A percentile compares a stretch with the other conserved stretches of the same genome.
phyloP scores from a whole-genome alignment of 192 early-diverging fungal species.

The Rhizophagus prolifer region DNA sequence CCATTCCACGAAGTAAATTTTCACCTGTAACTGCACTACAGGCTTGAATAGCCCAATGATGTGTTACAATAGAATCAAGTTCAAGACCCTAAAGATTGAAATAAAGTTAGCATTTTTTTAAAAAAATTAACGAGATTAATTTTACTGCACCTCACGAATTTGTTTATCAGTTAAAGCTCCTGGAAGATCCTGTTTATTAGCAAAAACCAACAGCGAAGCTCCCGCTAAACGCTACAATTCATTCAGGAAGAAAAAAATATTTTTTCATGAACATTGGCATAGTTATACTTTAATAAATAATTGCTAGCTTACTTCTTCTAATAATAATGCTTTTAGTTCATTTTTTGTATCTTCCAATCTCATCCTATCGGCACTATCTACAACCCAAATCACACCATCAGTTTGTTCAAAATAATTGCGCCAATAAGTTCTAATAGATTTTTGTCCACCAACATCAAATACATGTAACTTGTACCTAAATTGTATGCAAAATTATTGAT shows the following conservation, averaged over 20 bases:
- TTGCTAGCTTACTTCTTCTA: constrained; percentile 73
- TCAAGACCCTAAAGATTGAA: constrained; percentile 53
- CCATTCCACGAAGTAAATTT: constrained; percentile 85
- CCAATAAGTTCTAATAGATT: constrained; percentile 97
- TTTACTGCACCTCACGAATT: constrained; percentile 60
- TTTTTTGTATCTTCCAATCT: constrained; percentile 76
- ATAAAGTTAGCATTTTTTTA: not conserved
- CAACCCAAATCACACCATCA: constrained; percentile 96
- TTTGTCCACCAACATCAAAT: constrained; percentile 98
- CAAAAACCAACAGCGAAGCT: constrained; percentile 90
- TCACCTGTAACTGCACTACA: constrained; percentile 90
- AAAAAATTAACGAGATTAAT: not conserved
- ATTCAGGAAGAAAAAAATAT: not conserved
- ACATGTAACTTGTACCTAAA: constrained; percentile 82
- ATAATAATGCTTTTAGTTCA: constrained; percentile 76
- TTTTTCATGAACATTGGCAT: too few relatives aligned
- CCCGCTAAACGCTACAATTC: constrained; percentile 75
- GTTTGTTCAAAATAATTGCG: constrained; percentile 99
- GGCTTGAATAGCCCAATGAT: constrained; percentile 90
- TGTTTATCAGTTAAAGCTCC: constrained; percentile 72
- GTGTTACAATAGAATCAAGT: constrained; percentile 71
- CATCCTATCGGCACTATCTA: constrained; percentile 87
- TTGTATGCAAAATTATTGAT: not conserved
- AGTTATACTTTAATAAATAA: too few relatives aligned
- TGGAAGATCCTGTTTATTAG: constrained; percentile 96